Evolutionary conservation across 768 basidiomycete species (phyloP), one percentile per base, ranked within the genome.

Genomic region (Mrakia hoshinonis): DNA sequence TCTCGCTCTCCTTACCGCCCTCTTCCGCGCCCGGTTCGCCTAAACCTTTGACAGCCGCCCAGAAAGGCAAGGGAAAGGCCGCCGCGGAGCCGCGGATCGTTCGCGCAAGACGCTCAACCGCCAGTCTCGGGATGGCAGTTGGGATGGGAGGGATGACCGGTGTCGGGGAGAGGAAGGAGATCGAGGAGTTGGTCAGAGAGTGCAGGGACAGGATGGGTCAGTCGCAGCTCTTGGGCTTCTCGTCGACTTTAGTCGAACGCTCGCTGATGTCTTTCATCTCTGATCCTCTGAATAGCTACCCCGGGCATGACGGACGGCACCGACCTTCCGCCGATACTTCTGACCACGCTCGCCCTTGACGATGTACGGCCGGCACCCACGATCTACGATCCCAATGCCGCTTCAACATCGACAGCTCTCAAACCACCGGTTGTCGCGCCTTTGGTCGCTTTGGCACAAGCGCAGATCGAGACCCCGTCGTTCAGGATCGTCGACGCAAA

Each of bases 121-220:
- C 58, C 9, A 61, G 58, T 61, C 36, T 61, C 4, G 58, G 58
- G 2, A 4, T 61, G 1, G 31, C 58, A 6, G 58, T 61, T 6
- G 58, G 58, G 31, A 38, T 61, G 58, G 58, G 58, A 36, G 58
- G 58, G 36, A 61, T 61, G 58, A 31, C 31, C 4, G 58, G 58
- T 4, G 58, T 61, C 15, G 31, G 24, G 31, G 70, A 72, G 55
- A 72, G 64, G 47, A 65, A 66, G 34, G 70, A 72, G 46, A 66
- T 72, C 34, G 63, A 67, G 38, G 36, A 60, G 55, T n/a, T 72
- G 1, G 47, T 72, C 24, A n/a, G 38, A 31, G 70, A 72, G 47
- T 72, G 70, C 24, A 43, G 70, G 34, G 65, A 72, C 20, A 64
- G 70, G 12, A 67, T 72, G 64, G 52, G 70, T 72, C 26, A 64